These are phyloP conservation scores for Fusarium sp. DNA, from an alignment of 2,329 filamentous ascomycete genomes.

Conservation along the genomic window DNA sequence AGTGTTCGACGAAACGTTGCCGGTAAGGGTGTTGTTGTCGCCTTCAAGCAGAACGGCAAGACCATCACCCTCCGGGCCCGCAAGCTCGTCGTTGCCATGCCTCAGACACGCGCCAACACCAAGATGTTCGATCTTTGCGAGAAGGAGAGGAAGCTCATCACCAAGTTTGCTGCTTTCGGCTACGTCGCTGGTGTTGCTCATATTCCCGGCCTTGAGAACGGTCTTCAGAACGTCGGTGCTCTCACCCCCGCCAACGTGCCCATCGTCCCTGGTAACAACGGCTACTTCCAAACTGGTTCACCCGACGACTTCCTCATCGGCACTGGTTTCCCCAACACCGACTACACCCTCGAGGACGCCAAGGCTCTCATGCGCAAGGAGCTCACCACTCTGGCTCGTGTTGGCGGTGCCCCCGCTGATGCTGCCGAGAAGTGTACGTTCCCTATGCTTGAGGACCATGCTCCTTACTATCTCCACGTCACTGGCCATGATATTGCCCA, in stretches of 20 bases:
- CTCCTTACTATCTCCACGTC: slow-evolving; percentile 30
- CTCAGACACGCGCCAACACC: slow-evolving; percentile 26
- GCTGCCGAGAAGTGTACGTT: slow-evolving; percentile 8
- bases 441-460: slow-evolving; percentile 10
- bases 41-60: background rate
- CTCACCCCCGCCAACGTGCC: slow-evolving; percentile 7
- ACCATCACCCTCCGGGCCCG: slow-evolving; percentile 5
- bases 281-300: background rate
- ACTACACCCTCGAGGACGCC: slow-evolving; percentile 5
- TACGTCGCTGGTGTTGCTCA: slow-evolving; percentile 27
- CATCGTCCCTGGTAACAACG: slow-evolving; percentile 13
- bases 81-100: slow-evolving; percentile 34
- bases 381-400: slow-evolving; percentile 3
- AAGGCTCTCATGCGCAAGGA: slow-evolving; percentile 17
- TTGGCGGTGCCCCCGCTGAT: background rate
- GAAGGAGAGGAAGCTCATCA: slow-evolving; percentile 12
- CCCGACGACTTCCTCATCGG: slow-evolving; percentile 12
- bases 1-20: background rate
- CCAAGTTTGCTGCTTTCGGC: slow-evolving; percentile 16
- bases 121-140: slow-evolving; percentile 3
- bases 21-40: background rate
- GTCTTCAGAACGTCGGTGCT: slow-evolving; percentile 26
- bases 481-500: background rate
- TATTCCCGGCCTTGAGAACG: slow-evolving; percentile 9
- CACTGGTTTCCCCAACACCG: background rate